Evolutionary conservation across 768 basidiomycete species (phyloP), one percentile per base, ranked within the genome.

Genomic region (Tricholoma saponaceum): DNA sequence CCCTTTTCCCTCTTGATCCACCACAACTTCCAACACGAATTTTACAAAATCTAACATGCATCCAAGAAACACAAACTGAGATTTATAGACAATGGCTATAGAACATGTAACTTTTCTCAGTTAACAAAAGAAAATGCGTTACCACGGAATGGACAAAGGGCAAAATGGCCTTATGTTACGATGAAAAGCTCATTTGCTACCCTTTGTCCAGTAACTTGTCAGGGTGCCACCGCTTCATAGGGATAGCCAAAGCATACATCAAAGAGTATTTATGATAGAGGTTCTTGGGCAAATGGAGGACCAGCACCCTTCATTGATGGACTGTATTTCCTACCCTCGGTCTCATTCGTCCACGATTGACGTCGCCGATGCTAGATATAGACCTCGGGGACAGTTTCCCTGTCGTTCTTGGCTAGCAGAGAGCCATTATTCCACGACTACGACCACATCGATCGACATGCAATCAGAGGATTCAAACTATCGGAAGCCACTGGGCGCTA

Each of bases 321-420:
- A 50, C 16, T 28, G 16, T 16, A 47, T 26, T 47, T 26, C 14
- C 23, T 5, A 28, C 14, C 26, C n/a, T 18, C 28, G 16, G 22
- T 37, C 33, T 55, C 43, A 18, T 46, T 32, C 41, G 25, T 10
- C 49, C 16, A 55, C 37, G 18, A 33, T 57, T 43, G 61, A 62
- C 23, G 57, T 62, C 25, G 60, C 62, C 26, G 58, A 66, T 55
- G 60, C 67, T 30, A 57, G 52, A 44, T 57, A 52, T 44, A 60
- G 52, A 20, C 57, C 64, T 50, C 54, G 60, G 8, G 54, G 25
- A 23, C 35, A 51, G 10, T 52, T 28, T 37, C 23, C 16, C 33
- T n/a, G 7, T 30, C 47, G 16, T 10, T 49, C n/a, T 9, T n/a
- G 25, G 26, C 47, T 23, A n/a, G 26, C 12, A 5, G 26, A 26